phyloP scores from a whole-genome alignment of 768 basidiomycete species.

The Mycena indigotica region DNA sequence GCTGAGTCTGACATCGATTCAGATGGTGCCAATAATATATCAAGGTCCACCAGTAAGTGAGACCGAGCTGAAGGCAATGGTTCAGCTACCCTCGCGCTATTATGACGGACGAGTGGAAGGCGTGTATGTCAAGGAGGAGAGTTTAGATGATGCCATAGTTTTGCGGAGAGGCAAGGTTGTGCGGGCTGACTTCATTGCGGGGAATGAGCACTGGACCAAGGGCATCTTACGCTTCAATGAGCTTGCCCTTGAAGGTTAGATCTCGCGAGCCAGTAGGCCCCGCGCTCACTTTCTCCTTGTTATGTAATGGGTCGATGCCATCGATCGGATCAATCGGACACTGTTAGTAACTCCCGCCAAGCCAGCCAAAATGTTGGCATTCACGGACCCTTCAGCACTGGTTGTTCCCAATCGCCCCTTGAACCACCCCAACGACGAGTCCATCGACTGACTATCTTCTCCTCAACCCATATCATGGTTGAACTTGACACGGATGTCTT shows the following conservation, averaged over 20 bases:
- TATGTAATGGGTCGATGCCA: too few species aligned
- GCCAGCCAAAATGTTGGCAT: too few species aligned
- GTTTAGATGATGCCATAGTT: constrained; percentile 33
- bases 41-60: constrained; percentile 45
- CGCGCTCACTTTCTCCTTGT: too few species aligned
- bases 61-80: constrained; percentile 44
- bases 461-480: not conserved
- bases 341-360: too few species aligned
- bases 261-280: too few species aligned
- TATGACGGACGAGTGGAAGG: constrained; percentile 56
- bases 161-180: constrained; percentile 57
- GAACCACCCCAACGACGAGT: too few species aligned
- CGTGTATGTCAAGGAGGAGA: constrained; percentile 59
- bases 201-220: constrained; percentile 63
- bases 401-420: too few species aligned
- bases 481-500: constrained; percentile 10
- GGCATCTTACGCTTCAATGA: constrained; percentile 43
- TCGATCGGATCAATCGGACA: too few species aligned
- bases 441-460: too few species aligned
- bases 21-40: constrained; percentile 45
- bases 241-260: constrained; percentile 17
- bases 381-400: too few species aligned
- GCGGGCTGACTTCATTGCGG: constrained; percentile 60
- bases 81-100: constrained; percentile 45
- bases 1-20: constrained; percentile 42